Conservation (phyloP, 176 grass and related monocot genomes). For the Cenchrus purpureus region DNA sequence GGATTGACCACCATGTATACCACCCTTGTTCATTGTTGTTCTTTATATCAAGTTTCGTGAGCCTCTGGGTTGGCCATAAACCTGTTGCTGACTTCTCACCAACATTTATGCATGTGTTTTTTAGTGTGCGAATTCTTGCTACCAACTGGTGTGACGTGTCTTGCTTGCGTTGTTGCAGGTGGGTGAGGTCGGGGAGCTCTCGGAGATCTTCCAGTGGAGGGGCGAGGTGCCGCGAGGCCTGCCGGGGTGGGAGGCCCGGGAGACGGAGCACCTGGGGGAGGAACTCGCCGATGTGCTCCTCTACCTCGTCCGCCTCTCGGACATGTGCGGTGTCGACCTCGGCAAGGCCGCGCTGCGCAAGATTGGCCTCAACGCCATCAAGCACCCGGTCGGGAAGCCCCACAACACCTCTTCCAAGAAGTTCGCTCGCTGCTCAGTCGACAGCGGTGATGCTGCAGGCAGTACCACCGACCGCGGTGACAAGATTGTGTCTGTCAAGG, state of each 20-base stretch:
- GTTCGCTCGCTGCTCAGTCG: slow-evolving; percentile 26
- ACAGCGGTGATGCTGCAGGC: background rate
- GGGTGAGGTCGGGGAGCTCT: slow-evolving; percentile 81
- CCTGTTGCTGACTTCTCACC: background rate
- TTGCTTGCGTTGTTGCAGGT: slow-evolving; percentile 45
- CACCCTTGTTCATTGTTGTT: background rate
- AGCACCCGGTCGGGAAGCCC: slow-evolving; percentile 62
- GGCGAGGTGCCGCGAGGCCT: slow-evolving; percentile 82
- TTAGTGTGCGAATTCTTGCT: no score
- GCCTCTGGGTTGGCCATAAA: background rate
- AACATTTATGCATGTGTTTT: background rate
- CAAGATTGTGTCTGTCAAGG: background rate
- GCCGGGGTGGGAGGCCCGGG: slow-evolving; percentile 64
- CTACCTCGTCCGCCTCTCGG: slow-evolving; percentile 73
- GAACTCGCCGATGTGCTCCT: slow-evolving; percentile 83
- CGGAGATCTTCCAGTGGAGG: slow-evolving; percentile 90
- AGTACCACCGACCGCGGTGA: no score
- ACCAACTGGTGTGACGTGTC: background rate
- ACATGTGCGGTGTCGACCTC: slow-evolving; percentile 72
- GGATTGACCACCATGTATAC: no score
- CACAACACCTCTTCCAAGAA: slow-evolving; percentile 68
- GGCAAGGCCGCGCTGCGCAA: slow-evolving; percentile 70
- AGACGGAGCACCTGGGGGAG: slow-evolving; percentile 78
- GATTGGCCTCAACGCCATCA: slow-evolving; percentile 67
- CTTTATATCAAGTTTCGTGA: background rate